Evolutionary conservation across 306 rosid genomes (phyloP).

Genomic region (Casuarina equisetifolia): DNA sequence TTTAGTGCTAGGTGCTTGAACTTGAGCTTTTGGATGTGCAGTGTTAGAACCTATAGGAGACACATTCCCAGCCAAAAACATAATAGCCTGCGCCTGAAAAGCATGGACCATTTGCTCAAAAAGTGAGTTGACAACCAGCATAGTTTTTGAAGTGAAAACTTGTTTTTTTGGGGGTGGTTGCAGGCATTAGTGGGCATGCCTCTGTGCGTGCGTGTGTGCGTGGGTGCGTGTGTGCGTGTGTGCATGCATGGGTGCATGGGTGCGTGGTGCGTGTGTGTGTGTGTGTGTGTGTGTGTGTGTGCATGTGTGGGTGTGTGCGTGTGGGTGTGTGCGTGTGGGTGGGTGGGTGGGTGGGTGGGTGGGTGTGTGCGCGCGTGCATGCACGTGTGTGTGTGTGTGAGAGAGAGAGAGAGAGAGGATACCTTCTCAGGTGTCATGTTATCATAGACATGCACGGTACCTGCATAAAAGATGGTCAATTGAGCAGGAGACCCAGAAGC

Average conservation of each 20-base stretch:
- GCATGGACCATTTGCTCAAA: conserved; percentile 18
- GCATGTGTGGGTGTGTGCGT: background rate
- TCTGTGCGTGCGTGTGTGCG: background rate
- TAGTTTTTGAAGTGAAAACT: background rate
- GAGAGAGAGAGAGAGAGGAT: conserved; percentile 20
- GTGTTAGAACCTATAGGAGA: conserved; percentile 37
- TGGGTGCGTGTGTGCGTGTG: background rate
- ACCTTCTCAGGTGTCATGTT: conserved; percentile 86
- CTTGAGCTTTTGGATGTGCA: conserved; percentile 48
- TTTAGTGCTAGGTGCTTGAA: conserved; percentile 47
- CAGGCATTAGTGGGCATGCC: background rate
- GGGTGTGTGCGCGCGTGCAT: background rate
- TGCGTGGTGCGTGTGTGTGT: background rate
- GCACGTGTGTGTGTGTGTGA: background rate
- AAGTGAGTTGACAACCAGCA: conserved; percentile 7
- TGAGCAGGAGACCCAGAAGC: conserved; percentile 58
- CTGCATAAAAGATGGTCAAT: conserved; percentile 84
- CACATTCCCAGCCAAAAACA: conserved; percentile 72
- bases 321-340: background rate
- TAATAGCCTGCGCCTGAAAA: conserved; percentile 84
- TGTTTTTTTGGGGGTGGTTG: too few species aligned
- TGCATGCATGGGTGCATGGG: too few species aligned
- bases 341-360: too few species aligned
- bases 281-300: background rate
- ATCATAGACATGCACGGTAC: conserved; percentile 71